Evolutionary conservation across 1,284 basidiomycete genomes (phyloP), one percentile per base, ranked within the genome.

Genomic region (Ceratobasidium sp.): DNA sequence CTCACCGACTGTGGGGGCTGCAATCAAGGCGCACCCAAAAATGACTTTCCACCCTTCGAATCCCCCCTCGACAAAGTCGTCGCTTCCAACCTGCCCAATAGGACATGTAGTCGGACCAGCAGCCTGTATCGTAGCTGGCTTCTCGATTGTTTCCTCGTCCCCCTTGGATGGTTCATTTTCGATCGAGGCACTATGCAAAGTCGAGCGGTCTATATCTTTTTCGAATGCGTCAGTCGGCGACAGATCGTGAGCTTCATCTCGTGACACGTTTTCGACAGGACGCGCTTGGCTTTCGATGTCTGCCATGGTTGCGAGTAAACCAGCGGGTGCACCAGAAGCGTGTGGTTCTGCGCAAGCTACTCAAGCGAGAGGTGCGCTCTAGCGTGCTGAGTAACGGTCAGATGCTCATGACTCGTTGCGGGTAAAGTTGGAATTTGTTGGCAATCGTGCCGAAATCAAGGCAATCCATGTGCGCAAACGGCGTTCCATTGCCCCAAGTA

Each of bases 21-120:
- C 41, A 18, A 73, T 64, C 30, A 73, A 48, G 7, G 57, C 70
- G 52, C 70, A 73, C n/a, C 70, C 70, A 35, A 73, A 48, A 12
- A 73, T 52, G 18, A 64, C 59, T 48, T 73, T 73, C 70, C 70
- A 73, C 18, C 70, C 70, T 30, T 73, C 70, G 27, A 73, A 62
- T 38, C 70, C 70, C 16, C 70, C 70, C 27, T 73, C 70, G 33
- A 73, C 57, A 38, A 73, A 73, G 10, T 73, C 69, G 30, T 73
- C 70, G 14, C 30, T 30, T 27, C 52, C 52, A 23, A 54, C 52
- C 52, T 70, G 68, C n/a, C 52, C 52, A 8, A 57, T 52, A 6
- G 35, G 54, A 30, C 65, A 67, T 3, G 67, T 35, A 27, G 67
- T 57, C 12, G 52, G 30, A 6, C 67, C 67, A 41, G 33, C 27